Evolutionary conservation across 305 asterid species (phyloP), one percentile per base, ranked within the genome.

Genomic region (Lippia alba): DNA sequence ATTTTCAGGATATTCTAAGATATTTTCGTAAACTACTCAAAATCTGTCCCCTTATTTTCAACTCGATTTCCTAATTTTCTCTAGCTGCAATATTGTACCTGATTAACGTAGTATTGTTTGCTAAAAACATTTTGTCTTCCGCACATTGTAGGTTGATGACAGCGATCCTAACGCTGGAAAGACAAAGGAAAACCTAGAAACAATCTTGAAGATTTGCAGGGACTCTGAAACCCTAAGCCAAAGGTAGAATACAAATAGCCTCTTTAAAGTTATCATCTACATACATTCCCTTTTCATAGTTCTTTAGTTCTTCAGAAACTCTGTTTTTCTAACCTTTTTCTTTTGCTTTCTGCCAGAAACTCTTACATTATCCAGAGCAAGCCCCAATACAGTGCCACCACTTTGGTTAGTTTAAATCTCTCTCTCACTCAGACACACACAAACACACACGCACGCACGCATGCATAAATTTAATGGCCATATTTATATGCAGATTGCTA

Each of bases 131-230:
- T 36, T 20, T 55, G 14, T 56, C 50, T 54, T 54, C 39, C 9
- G 5, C 10, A 54, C 45, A 44, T 53, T 67, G 3, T 69, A 94
- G 96, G 86, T 89, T 72, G 89, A 87, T 34, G 89, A 81, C 69
- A 81, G 70, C 30, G 97, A 91, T 83, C 97, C 92, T 33, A 93
- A 87, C 75, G 91, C 98, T 67, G 80, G 78, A 78, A 91, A 80
- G 80, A 89, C 96, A 4, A 85, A 76, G 41, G 85, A 80, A 68
- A 76, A 72, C 66, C 56, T 93, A 56, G 97, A 91, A 68, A 72
- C 72, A 20, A 81, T 86, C 70, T 69, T 89, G 87, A 91, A 82
- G 76, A 61, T 80, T 32, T 91, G 97, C 96, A 88, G 87, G 88
- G 96, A 88, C 18, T 91, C 96, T 11, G 97, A 91, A 80, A 82